phyloP scores from a whole-genome alignment of 176 grass and related monocot genomes.

The Rhynchospora breviuscula region DNA sequence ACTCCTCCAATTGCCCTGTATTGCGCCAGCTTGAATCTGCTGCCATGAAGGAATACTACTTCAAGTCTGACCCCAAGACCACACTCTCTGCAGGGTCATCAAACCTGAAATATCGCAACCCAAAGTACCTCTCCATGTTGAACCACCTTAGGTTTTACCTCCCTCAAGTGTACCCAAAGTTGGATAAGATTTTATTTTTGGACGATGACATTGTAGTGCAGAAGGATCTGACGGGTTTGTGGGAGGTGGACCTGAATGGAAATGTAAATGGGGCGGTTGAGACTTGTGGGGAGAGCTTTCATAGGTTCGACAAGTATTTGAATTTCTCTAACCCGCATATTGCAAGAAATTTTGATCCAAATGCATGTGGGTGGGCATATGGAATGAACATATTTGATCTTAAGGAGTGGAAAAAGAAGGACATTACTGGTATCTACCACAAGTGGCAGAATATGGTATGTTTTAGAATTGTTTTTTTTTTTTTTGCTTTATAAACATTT shows the following conservation, averaged over 20 bases:
- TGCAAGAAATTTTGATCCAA: slow-evolving; percentile 91
- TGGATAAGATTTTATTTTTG: slow-evolving; percentile 97
- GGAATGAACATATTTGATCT: slow-evolving; percentile 99
- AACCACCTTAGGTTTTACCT: slow-evolving; percentile 98
- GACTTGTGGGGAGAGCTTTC: slow-evolving; percentile 94
- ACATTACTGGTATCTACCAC: slow-evolving; percentile 99
- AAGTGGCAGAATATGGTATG: slow-evolving; percentile 92
- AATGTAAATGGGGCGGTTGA: slow-evolving; percentile 95
- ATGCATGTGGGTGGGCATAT: slow-evolving; percentile 96
- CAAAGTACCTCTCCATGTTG: slow-evolving; percentile 97
- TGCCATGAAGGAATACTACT: slow-evolving; percentile 98
- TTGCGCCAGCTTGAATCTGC: slow-evolving; percentile 82
- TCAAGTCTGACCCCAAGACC: slow-evolving; percentile 88
- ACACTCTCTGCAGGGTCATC: slow-evolving; percentile 78
- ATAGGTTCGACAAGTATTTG: slow-evolving; percentile 97
- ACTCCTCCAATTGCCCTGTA: slow-evolving; percentile 96
- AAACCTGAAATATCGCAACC: slow-evolving; percentile 91
- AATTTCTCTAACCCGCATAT: slow-evolving; percentile 99
- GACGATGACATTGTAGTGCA: slow-evolving; percentile 99
- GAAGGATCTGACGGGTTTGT: slow-evolving; percentile 98
- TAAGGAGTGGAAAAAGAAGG: slow-evolving; percentile 88
- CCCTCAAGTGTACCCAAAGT: slow-evolving; percentile 87
- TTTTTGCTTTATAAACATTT: too few species aligned
- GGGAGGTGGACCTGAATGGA: slow-evolving; percentile 93
- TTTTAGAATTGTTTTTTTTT: not conserved